These are phyloP conservation scores for Solanum virginianum DNA, from an alignment of 257 asterid genomes.

Conservation along the genomic window DNA sequence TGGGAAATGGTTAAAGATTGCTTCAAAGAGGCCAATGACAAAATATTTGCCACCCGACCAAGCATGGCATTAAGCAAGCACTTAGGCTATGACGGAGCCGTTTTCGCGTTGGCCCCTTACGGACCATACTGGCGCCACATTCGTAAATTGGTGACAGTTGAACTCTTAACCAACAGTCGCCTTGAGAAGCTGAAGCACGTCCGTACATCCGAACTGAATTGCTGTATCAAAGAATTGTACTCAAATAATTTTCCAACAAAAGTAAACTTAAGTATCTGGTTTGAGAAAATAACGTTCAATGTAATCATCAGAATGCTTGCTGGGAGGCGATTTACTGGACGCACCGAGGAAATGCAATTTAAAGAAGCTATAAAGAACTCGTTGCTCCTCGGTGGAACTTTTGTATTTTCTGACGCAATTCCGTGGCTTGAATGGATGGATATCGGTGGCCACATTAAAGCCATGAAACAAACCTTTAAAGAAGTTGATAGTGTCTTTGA, in stretches of 20 bases:
- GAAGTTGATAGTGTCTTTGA: conserved; percentile 28
- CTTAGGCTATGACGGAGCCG: conserved; percentile 23
- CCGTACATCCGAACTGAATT: conserved; percentile 21
- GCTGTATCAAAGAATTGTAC: conserved; percentile 16
- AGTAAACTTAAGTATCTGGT: conserved; percentile 12
- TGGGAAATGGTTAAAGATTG: conserved; percentile 34
- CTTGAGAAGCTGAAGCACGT: conserved; percentile 28
- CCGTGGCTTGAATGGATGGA: conserved; percentile 52
- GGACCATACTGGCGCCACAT: conserved; percentile 52
- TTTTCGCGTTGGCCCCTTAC: conserved; percentile 32
- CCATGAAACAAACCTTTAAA: conserved; percentile 24
- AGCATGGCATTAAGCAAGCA: conserved; percentile 13
- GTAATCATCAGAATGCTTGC: conserved; percentile 20
- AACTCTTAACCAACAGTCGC: conserved; percentile 24
- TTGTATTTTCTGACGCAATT: conserved; percentile 42
- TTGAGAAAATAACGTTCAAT: conserved; percentile 36
- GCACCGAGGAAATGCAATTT: conserved; percentile 8
- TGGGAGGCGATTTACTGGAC: conserved; percentile 20
- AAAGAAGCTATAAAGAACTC: conserved; percentile 25
- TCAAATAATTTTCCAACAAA: background rate
- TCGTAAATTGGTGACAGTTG: conserved; percentile 30
- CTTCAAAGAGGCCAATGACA: conserved; percentile 40
- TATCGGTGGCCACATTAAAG: conserved; percentile 36
- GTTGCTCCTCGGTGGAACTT: conserved; percentile 31
- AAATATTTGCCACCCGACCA: conserved; percentile 32